These are phyloP conservation scores for Kingdonia uniflora DNA, from an alignment of 164 flowering plant species.

Conservation along the genomic window DNA sequence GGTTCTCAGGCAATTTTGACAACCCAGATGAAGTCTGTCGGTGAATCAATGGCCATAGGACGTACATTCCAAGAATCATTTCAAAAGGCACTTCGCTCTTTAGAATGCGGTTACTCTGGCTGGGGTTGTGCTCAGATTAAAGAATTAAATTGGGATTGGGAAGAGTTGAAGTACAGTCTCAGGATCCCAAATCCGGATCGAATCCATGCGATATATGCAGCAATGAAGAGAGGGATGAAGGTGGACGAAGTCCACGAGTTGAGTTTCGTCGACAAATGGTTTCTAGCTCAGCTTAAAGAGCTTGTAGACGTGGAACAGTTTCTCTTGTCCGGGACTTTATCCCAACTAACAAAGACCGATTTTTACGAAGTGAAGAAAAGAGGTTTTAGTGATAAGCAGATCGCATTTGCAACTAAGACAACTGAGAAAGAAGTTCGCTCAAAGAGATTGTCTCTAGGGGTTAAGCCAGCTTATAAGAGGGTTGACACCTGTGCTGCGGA, in stretches of 20 bases:
- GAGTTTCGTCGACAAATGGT: conserved; percentile 82
- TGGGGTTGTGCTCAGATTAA: conserved; percentile 81
- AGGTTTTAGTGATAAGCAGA: conserved; percentile 95
- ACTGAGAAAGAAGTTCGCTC: conserved; percentile 63
- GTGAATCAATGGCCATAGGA: conserved; percentile 96
- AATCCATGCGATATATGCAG: conserved; percentile 81
- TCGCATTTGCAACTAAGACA: conserved; percentile 79
- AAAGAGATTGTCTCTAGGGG: conserved; percentile 63
- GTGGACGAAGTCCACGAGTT: conserved; percentile 78
- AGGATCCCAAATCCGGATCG: conserved; percentile 92
- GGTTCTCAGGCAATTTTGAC: conserved; percentile 84
- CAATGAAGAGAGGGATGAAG: conserved; percentile 89
- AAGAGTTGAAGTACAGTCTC: conserved; percentile 70
- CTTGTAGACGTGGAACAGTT: conserved; percentile 79
- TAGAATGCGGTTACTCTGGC: conserved; percentile 77
- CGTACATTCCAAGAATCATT: conserved; percentile 99
- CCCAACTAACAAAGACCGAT: conserved; percentile 57
- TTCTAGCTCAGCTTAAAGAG: conserved; percentile 82
- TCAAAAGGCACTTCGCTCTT: conserved; percentile 87
- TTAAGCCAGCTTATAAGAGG: conserved; percentile 72
- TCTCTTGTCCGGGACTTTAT: conserved; percentile 38
- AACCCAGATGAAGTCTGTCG: conserved; percentile 98
- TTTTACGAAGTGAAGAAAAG: conserved; percentile 73
- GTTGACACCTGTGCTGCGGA: conserved; percentile 99
- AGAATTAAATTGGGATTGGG: conserved; percentile 89